Conservation (phyloP, 78 protist genomes). For the Chrysochromulina parva region DNA sequence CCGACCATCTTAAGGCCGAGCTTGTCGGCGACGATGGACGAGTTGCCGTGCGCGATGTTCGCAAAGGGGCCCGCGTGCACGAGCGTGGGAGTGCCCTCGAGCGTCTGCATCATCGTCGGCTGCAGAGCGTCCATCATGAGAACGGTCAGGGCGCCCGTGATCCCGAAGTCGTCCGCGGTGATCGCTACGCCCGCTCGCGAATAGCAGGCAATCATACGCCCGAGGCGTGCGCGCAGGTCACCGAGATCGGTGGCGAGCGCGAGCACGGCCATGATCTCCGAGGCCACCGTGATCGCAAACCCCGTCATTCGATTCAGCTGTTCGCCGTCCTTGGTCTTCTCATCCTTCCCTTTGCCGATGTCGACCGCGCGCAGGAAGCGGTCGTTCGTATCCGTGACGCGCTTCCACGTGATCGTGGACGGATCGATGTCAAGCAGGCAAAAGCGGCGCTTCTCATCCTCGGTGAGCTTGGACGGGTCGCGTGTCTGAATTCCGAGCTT, state of each 20-base stretch:
- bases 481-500: not conserved
- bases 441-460: constrained; percentile 69
- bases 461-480: constrained; percentile 76
- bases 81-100: constrained; percentile 81
- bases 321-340: not conserved
- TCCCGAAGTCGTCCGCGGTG: constrained; percentile 90
- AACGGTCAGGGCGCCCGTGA: constrained; percentile 91
- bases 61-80: constrained; percentile 99
- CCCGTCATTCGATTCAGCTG: constrained; percentile 47
- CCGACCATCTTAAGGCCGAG: constrained; percentile 94
- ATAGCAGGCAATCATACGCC: not conserved
- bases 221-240: constrained; percentile 56
- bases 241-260: constrained; percentile 42
- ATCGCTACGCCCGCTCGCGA: not conserved
- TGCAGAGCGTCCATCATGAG: constrained; percentile 90
- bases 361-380: constrained; percentile 91
- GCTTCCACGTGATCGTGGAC: constrained; percentile 91
- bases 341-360: constrained; percentile 91
- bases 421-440: constrained; percentile 93
- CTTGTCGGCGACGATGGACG: constrained; percentile 89
- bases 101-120: constrained; percentile 96
- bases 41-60: constrained; percentile 95
- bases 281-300: constrained; percentile 95
- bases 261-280: constrained; percentile 96
- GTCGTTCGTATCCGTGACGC: constrained; percentile 88